Conservation (phyloP, 371 early-diverging fungal genomes). For the Mortierella sp. region DNA sequence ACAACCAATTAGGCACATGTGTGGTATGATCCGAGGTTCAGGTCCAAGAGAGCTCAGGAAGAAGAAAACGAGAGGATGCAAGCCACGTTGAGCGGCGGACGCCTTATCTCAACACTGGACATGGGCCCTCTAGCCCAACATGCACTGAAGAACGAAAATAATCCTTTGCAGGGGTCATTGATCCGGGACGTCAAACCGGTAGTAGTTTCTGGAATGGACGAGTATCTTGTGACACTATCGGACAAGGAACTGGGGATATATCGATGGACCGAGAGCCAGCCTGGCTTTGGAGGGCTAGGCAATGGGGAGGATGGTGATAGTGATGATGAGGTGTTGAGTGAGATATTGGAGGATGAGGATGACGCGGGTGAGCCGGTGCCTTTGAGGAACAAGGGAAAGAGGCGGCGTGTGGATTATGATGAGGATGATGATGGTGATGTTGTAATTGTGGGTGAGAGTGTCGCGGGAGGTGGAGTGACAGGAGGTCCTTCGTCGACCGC, state of each 20-base stretch:
- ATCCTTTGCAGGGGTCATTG: background rate
- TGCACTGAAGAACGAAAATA: background rate
- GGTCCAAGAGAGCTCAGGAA: background rate
- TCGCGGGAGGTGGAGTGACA: background rate
- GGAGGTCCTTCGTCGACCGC: background rate
- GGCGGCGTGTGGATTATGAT: conserved; percentile 13
- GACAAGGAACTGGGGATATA: conserved; percentile 29
- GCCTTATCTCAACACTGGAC: background rate
- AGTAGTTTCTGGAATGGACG: conserved; percentile 21
- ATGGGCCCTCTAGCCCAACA: background rate
- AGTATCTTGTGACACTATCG: conserved; percentile 33
- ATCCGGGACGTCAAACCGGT: conserved; percentile 43
- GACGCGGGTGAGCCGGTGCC: conserved; percentile 6
- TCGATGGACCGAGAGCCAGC: conserved; percentile 23
- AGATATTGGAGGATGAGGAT: background rate
- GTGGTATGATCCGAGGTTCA: conserved; percentile 11
- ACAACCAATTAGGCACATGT: background rate
- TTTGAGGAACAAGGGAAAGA: conserved; percentile 15
- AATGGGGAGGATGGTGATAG: conserved; percentile 9
- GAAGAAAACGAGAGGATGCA: background rate
- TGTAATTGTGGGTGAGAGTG: background rate
- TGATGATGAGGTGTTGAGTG: background rate
- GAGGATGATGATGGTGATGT: background rate
- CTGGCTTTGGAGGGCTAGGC: background rate
- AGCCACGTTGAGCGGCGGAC: background rate